Evolutionary conservation across 2,329 filamentous ascomycete genomes (phyloP).

Genomic region (Canariomyces notabilis): DNA sequence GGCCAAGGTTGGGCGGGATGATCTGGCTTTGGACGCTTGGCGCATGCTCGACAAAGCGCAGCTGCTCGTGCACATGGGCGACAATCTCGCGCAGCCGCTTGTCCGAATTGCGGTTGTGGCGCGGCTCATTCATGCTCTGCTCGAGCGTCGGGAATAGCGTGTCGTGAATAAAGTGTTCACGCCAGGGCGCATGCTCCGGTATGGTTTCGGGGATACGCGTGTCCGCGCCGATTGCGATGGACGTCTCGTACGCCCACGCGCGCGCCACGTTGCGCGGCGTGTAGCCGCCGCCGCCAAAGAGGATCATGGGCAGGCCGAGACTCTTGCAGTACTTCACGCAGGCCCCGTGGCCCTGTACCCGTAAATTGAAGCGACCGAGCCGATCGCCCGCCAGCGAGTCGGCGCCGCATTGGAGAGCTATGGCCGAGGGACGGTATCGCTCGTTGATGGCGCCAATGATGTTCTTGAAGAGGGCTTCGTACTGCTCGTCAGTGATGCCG

Average conservation of each 20-base stretch:
- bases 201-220: constrained; percentile 67
- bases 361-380: constrained; percentile 92
- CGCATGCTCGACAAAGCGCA: constrained; percentile 77
- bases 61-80: constrained; percentile 73
- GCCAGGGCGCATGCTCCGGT: constrained; percentile 76
- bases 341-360: constrained; percentile 87
- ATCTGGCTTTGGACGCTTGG: constrained; percentile 82
- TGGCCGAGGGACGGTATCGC: constrained; percentile 81
- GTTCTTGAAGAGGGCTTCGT: constrained; percentile 75
- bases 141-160: constrained; percentile 85
- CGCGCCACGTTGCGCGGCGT: constrained; percentile 94
- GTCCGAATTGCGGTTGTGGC: constrained; percentile 72
- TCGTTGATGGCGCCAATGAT: constrained; percentile 75
- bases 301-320: constrained; percentile 72
- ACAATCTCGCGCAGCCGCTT: constrained; percentile 73
- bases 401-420: constrained; percentile 92
- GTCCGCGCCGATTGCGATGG: constrained; percentile 74
- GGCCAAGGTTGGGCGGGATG: constrained; percentile 71
- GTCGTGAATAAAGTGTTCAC: constrained; percentile 82
- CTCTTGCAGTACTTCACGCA: constrained; percentile 87
- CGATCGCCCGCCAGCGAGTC: constrained; percentile 92
- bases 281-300: constrained; percentile 93
- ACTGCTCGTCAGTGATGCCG: constrained; percentile 87
- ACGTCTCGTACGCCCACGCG: constrained; percentile 95
- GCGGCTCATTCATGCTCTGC: constrained; percentile 60